Evolutionary conservation across 306 rosid genomes (phyloP), one percentile per base, ranked within the genome.

Genomic region (Hippophae tibetana): DNA sequence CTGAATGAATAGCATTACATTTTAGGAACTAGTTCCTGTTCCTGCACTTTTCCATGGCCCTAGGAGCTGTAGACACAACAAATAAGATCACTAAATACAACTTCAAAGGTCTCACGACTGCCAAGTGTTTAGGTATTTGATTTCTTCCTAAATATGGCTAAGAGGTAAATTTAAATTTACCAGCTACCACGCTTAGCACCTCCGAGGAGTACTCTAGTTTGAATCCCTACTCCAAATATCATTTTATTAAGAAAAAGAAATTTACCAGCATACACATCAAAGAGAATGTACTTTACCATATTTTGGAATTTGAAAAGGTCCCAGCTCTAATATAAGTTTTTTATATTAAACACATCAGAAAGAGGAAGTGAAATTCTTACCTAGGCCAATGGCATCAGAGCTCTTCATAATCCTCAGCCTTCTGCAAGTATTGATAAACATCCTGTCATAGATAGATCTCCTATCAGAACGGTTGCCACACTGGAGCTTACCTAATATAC

Each of bases 401-500:
- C 96, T 75, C 82, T 88, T 84, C 96, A 88, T 88, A 76, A 88
- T 88, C 79, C 96, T 85, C 82, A 88, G 51, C 74, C 93, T 84
- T 73, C 71, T 80, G 81, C 96, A 88, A 46, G 94, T 76, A 58
- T 76, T 80, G 14, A 65, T 88, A 69, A 88, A 88, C 96, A 88
- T 84, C 80, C 96, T 88, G 86, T 76, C 58, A 57, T 42, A 57
- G 42, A 53, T 56, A 7, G 52, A 64, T 52, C 69, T 25, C 10
- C n/a, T 8, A 70, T 65, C 27, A 69, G 54, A 62, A 13, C 53
- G 10, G n/a, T 26, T 43, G 52, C 44, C 43, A 43, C 56, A 26
- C 8, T 7, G 23, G 23, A 53, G 14, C 23, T 40, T 46, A 52
- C 47, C 46, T 13, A 55, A 58, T 9, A 6, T n/a, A 56, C 44